Percentiles rank a stretch among this genome's conserved stretches.
phyloP scores from a whole-genome alignment of 441 rosid species.

The Populus hybrid region DNA sequence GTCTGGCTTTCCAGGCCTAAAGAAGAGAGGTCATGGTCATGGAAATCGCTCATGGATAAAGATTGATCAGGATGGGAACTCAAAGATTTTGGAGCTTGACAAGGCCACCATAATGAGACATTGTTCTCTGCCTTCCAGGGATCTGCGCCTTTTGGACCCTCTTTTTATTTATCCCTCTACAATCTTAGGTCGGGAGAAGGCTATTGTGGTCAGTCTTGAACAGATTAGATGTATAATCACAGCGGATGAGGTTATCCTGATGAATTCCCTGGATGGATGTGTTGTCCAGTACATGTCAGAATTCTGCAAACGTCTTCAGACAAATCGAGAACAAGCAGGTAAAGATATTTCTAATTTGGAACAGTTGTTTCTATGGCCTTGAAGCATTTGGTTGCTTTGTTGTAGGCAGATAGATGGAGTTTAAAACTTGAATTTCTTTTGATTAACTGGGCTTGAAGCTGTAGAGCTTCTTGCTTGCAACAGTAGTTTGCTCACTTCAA shows the following conservation, averaged over 20 bases:
- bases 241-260: slow-evolving; percentile 83
- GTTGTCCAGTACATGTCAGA: slow-evolving; percentile 76
- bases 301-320: slow-evolving; percentile 74
- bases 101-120: slow-evolving; percentile 87
- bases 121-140: slow-evolving; percentile 91
- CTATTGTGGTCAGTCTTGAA: slow-evolving; percentile 90
- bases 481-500: background rate
- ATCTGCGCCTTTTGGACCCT: slow-evolving; percentile 91
- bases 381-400: background rate
- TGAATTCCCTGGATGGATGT: slow-evolving; percentile 80
- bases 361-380: slow-evolving; percentile 1
- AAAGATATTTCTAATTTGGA: background rate
- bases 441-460: slow-evolving; percentile 1
- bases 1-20: slow-evolving; percentile 45
- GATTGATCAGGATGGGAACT: slow-evolving; percentile 72
- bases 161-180: slow-evolving; percentile 90
- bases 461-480: background rate
- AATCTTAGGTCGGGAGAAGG: slow-evolving; percentile 88
- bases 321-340: slow-evolving; percentile 63
- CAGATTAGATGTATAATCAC: slow-evolving; percentile 92
- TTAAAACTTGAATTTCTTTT: background rate
- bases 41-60: slow-evolving; percentile 92
- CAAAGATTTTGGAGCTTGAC: slow-evolving; percentile 70
- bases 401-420: slow-evolving; percentile 5
- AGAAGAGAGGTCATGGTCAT: slow-evolving; percentile 89